These are phyloP conservation scores for Pseudogymnoascus sp. DNA, from an alignment of 2,329 filamentous ascomycete genomes.

Conservation along the genomic window DNA sequence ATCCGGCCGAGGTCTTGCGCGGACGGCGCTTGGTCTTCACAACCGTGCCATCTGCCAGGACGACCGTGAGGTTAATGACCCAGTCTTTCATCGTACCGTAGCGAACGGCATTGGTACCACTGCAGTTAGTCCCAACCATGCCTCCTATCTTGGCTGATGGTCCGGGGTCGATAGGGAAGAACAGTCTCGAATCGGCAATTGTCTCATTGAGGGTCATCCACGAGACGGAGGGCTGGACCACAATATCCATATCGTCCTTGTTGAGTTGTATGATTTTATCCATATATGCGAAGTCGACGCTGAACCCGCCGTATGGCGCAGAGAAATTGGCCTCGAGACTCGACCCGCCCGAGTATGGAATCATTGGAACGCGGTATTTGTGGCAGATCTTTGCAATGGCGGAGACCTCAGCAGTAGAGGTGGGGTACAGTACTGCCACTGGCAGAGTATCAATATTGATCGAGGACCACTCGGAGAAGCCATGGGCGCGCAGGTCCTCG, in stretches of 20 bases:
- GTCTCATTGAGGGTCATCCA: slow-evolving; percentile 83
- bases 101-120: slow-evolving; percentile 70
- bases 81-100: slow-evolving; percentile 87
- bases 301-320: slow-evolving; percentile 77
- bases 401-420: slow-evolving; percentile 53
- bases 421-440: slow-evolving; percentile 58
- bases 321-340: slow-evolving; percentile 88
- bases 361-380: slow-evolving; percentile 75
- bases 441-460: slow-evolving; percentile 53
- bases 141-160: slow-evolving; percentile 69
- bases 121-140: slow-evolving; percentile 75
- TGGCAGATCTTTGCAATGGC: slow-evolving; percentile 62
- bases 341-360: slow-evolving; percentile 75
- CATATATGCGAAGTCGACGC: slow-evolving; percentile 86
- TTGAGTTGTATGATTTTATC: slow-evolving; percentile 73
- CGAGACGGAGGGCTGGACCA: slow-evolving; percentile 84
- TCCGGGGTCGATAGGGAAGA: slow-evolving; percentile 80
- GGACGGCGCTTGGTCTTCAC: slow-evolving; percentile 75
- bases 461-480: slow-evolving; percentile 63
- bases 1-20: slow-evolving; percentile 73
- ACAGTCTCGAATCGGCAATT: slow-evolving; percentile 64
- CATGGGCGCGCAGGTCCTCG: slow-evolving; percentile 54
- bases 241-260: slow-evolving; percentile 83
- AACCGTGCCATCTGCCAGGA: slow-evolving; percentile 68
- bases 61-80: slow-evolving; percentile 76